Base-by-base conservation (phyloP, 176 grass and related monocot species). In the Cocos nucifera region DNA sequence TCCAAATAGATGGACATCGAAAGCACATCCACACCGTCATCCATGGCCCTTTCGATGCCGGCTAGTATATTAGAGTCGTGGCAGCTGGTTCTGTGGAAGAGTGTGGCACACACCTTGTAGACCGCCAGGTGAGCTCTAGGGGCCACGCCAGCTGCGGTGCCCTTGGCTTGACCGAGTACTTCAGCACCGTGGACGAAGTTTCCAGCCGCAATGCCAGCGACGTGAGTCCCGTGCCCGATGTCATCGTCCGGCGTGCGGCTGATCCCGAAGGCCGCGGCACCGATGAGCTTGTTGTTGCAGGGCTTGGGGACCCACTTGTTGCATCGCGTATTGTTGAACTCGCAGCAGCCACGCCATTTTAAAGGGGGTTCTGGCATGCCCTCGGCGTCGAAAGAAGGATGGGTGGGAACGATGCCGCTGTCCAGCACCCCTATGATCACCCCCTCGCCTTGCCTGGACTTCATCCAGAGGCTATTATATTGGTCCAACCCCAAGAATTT, bases 281-380 rank as follows among this genome's bases (percentile, higher is more conserved):
- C 86, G 32, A 95, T 76, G 61, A 89, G 50, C 83, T 95, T 95
- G 26, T 95, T 89, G 83, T 89, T 89, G 66, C 89, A 95, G 1
- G 69, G 73, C 28, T 30, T 30, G 4, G 28, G 28, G 28, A 30
- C 28, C 19, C n/a, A 54, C 53, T 7, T n/a, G 53, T 54, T 54
- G 16, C 17, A 19, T 30, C 4, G 1, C 3, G 77, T 79, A 4
- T 4, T 2, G 0, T 65, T 60, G 66, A 81, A 89, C 62, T 83
- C 73, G 55, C 90, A 95, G 3, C 70, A 64, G 3, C 90, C 90
- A 44, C 78, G 86, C 80, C 86, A 95, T 2, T 24, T 55, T 29
- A 65, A 70, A 6, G 80, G 82, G 22, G 86, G 83, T 14, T 77
- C 83, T 4, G 70, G 73, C 54, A 95, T 19, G 22, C 86, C 86